Evolutionary conservation across 495 filamentous ascomycete genomes (phyloP).

Genomic region (Aspergillus carlsbadensis): DNA sequence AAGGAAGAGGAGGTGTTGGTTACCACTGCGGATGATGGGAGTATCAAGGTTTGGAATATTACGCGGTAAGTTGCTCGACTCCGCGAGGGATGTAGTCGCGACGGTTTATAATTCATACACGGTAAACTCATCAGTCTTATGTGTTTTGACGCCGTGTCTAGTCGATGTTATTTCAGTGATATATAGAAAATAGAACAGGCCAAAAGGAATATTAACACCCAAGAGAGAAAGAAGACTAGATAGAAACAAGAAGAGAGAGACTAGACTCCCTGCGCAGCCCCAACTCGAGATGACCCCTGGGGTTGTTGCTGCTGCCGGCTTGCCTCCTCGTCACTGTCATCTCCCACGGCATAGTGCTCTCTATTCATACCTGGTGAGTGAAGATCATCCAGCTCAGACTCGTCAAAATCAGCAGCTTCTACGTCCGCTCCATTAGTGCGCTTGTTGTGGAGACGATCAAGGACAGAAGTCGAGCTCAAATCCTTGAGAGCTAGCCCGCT

Average conservation of each 20-base stretch:
- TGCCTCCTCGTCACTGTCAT: constrained; percentile 40
- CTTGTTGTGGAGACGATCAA: constrained; percentile 45
- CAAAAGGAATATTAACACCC: background rate
- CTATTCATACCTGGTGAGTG: constrained; percentile 44
- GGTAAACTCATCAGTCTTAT: too few species aligned
- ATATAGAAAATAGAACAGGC: background rate
- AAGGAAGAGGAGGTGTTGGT: constrained; percentile 69
- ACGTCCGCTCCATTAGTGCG: constrained; percentile 57
- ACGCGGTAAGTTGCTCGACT: constrained; percentile 28
- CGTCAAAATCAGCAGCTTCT: constrained; percentile 87
- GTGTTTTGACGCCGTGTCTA: too few species aligned
- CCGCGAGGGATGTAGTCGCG: too few species aligned
- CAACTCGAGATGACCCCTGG: background rate
- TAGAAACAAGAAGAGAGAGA: background rate
- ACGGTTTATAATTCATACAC: too few species aligned
- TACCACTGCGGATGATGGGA: constrained; percentile 78
- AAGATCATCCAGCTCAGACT: constrained; percentile 79
- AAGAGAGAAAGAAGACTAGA: background rate
- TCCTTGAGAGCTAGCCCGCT: constrained; percentile 38
- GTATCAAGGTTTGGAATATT: constrained; percentile 68
- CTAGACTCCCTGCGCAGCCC: background rate
- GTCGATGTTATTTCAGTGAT: background rate
- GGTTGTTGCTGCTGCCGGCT: constrained; percentile 12
- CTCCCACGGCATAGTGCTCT: constrained; percentile 45
- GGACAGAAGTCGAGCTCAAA: constrained; percentile 31